Evolutionary conservation across 768 basidiomycete species (phyloP).

Genomic region (Rhizopogon vinicolor): DNA sequence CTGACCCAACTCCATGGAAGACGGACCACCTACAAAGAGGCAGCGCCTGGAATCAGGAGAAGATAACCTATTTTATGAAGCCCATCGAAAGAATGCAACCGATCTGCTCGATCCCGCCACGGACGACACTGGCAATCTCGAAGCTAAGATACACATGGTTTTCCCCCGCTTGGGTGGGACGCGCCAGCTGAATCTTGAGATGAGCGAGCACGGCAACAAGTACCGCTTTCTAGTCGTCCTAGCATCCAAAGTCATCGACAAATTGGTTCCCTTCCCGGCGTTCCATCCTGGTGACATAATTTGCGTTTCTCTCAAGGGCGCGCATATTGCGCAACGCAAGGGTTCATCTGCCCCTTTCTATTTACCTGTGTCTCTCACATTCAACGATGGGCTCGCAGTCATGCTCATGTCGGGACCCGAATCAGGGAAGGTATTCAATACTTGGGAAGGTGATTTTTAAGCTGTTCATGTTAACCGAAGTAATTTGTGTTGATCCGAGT

Average conservation of each 20-base stretch:
- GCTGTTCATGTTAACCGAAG: background rate
- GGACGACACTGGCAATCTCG: conserved; percentile 35
- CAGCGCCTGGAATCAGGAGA: background rate
- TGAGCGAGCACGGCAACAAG: conserved; percentile 6
- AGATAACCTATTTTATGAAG: conserved; percentile 16
- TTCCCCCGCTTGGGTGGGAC: conserved; percentile 31
- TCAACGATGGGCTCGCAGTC: conserved; percentile 36
- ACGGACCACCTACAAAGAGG: background rate
- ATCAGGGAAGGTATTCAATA: conserved; percentile 30
- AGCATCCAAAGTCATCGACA: conserved; percentile 24
- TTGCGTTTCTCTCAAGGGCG: conserved; percentile 44
- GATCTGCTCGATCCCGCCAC: conserved; percentile 28
- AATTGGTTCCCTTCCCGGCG: conserved; percentile 29
- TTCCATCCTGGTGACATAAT: conserved; percentile 40
- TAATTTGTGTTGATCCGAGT: background rate
- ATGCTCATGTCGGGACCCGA: conserved; percentile 30
- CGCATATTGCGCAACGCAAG: conserved; percentile 25
- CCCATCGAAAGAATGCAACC: conserved; percentile 22
- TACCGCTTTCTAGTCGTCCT: conserved; percentile 38
- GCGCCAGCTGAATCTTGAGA: conserved; percentile 28
- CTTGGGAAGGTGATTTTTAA: conserved; percentile 33
- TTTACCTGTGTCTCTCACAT: conserved; percentile 39
- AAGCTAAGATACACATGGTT: conserved; percentile 40
- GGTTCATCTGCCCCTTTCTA: conserved; percentile 23
- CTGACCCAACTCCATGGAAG: background rate